Base-by-base conservation (phyloP, 1,139 yeast species). In the Scheffersomyces stambukii region DNA sequence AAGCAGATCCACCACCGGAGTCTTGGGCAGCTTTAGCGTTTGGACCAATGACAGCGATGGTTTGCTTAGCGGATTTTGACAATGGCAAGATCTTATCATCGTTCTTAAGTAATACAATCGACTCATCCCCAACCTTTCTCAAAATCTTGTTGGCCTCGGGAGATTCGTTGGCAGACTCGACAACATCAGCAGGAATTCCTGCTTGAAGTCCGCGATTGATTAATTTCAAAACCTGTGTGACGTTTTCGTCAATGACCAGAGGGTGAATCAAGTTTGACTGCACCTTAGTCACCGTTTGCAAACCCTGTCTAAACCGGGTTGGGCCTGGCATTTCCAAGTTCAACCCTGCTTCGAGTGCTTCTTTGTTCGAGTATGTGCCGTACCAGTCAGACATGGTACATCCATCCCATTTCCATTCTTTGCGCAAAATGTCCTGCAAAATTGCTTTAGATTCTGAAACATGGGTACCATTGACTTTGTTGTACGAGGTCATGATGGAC, bases 301-400 rank as follows among this genome's bases (percentile, higher is more conserved):
- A 57, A 13, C 45, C 33, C 20, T 63, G 59, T 53, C 81, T 59
- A 52, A 64, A 64, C 28, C 63, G 48, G 16, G 77, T 52, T 6
- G 77, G 75, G 22, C 82, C 82, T 1, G 82, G 83, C 78, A 76
- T 75, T 46, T 76, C 82, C 38, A 77, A 51, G 44, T 74, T 77
- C 32, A 75, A 52, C n/a, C 81, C 81, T 21, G 74, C 74, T 31
- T 67, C 64, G 32, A 76, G 49, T 13, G 76, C 52, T 19, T 60
- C 64, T 32, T 60, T 63, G 21, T 58, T 57, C 16, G 77, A 60
- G 44, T 70, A 75, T n/a, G 69, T 65, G 30, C 82, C 83, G 46
- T 48, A 71, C 83, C 82, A 77, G 50, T 77, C 83, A 16, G 77
- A 68, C 76, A 77, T 74, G 21, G 68, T 52, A 35, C 69, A 52